Percentiles rank a stretch among this genome's conserved stretches.
phyloP scores from a whole-genome alignment of 257 asterid genomes.

The Jacaranda mimosifolia region DNA sequence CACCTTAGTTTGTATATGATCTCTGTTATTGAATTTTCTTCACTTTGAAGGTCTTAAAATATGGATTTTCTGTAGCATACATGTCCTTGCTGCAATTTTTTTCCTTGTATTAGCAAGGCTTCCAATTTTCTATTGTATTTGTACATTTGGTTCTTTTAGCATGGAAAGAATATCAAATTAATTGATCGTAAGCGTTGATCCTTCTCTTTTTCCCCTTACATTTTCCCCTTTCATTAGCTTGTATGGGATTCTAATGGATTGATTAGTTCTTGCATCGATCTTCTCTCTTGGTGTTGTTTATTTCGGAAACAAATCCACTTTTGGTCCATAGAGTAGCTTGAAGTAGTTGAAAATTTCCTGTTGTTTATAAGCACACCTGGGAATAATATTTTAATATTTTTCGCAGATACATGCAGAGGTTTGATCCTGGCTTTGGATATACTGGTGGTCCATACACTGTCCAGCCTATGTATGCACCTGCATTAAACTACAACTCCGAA shows the following conservation, averaged over 20 bases:
- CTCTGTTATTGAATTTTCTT: neutral
- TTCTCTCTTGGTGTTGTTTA: neutral
- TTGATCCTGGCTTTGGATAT: slow-evolving; percentile 98
- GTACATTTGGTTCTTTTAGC: neutral
- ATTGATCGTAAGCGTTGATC: neutral
- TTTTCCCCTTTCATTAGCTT: neutral
- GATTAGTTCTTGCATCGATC: neutral
- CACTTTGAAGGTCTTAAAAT: neutral
- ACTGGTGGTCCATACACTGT: slow-evolving; percentile 82
- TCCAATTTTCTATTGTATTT: neutral
- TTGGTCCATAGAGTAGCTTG: slow-evolving; percentile 25
- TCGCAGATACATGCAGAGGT: slow-evolving; percentile 91
- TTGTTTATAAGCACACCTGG: slow-evolving; percentile 8
- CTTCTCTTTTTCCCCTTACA: neutral
- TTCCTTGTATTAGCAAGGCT: neutral
- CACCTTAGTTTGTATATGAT: neutral
- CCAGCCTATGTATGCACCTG: slow-evolving; percentile 98
- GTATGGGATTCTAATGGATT: neutral
- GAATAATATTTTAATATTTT: slow-evolving; percentile 25
- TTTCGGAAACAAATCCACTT: slow-evolving; percentile 10
- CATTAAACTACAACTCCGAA: slow-evolving; percentile 87
- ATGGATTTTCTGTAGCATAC: neutral
- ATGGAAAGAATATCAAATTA: neutral
- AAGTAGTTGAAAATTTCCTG: neutral
- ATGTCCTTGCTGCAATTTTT: neutral